phyloP scores from a whole-genome alignment of 202 grass and related monocot genomes.

The Setaria italica region DNA sequence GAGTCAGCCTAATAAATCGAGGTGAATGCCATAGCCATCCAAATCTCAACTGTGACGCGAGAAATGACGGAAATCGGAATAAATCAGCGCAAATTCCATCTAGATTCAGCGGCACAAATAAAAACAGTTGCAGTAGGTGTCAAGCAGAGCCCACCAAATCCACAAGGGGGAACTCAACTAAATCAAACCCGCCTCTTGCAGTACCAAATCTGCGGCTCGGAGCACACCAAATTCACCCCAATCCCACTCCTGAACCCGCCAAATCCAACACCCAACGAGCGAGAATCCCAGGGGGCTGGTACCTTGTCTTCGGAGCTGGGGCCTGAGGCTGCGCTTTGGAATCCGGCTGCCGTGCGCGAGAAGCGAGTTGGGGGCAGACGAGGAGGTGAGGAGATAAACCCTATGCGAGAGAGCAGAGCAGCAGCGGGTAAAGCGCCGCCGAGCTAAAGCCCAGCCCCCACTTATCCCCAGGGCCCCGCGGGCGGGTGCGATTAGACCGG shows the following conservation, averaged over 20 bases:
- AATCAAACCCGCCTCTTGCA: neutral
- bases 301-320: slow-evolving; percentile 18
- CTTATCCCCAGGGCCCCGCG: slow-evolving; percentile 24
- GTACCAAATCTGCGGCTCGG: neutral
- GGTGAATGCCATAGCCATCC: neutral
- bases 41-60: neutral
- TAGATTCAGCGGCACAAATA: neutral
- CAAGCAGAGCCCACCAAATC: neutral
- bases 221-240: neutral
- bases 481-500: too few relatives aligned
- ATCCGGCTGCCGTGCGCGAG: slow-evolving; percentile 35
- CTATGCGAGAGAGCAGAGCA: slow-evolving; percentile 44
- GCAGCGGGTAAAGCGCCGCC: slow-evolving; percentile 1
- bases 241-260: neutral
- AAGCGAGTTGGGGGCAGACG: neutral
- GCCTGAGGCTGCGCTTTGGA: neutral
- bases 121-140: neutral
- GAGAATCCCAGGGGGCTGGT: neutral
- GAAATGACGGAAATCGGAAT: neutral
- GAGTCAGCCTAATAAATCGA: neutral
- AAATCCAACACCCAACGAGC: neutral
- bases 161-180: neutral
- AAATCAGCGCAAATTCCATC: neutral
- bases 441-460: slow-evolving; percentile 8
- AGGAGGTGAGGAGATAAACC: slow-evolving; percentile 48